These are phyloP conservation scores for Aureobasidium leucospermi DNA, from an alignment of 2,329 filamentous ascomycete species.

Conservation along the genomic window DNA sequence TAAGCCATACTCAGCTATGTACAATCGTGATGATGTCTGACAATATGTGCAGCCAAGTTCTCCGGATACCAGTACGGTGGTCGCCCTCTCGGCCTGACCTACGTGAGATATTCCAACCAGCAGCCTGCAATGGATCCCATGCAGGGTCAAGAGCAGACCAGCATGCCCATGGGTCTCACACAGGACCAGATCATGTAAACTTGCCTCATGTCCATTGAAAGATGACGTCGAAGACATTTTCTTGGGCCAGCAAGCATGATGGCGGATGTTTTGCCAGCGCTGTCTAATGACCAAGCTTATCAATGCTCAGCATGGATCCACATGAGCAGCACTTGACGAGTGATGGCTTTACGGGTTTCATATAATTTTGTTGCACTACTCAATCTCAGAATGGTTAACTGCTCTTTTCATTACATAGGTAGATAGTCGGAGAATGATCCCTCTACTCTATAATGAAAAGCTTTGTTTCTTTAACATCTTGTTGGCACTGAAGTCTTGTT, in stretches of 20 bases:
- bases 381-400: constrained; percentile 3
- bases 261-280: not conserved
- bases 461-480: not conserved
- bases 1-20: constrained; percentile 30
- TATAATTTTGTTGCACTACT: constrained; percentile 4
- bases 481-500: not conserved
- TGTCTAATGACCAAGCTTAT: not conserved
- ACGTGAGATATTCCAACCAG: constrained; percentile 81
- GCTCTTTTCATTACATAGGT: not conserved
- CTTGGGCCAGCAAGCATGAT: not conserved
- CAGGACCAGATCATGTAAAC: constrained; percentile 94
- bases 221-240: not conserved
- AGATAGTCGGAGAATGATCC: not conserved
- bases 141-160: constrained; percentile 66
- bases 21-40: not conserved
- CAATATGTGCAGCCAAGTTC: constrained; percentile 63
- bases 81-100: constrained; percentile 84
- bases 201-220: not conserved
- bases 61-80: constrained; percentile 96
- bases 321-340: not conserved
- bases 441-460: constrained; percentile 7
- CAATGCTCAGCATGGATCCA: constrained; percentile 4
- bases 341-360: constrained; percentile 17
- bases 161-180: constrained; percentile 54
- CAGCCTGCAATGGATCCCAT: constrained; percentile 54